A percentile compares a stretch with the other conserved stretches of the same genome.
Conservation (phyloP, 805 yeast species). For the Yarrowia sp. region DNA sequence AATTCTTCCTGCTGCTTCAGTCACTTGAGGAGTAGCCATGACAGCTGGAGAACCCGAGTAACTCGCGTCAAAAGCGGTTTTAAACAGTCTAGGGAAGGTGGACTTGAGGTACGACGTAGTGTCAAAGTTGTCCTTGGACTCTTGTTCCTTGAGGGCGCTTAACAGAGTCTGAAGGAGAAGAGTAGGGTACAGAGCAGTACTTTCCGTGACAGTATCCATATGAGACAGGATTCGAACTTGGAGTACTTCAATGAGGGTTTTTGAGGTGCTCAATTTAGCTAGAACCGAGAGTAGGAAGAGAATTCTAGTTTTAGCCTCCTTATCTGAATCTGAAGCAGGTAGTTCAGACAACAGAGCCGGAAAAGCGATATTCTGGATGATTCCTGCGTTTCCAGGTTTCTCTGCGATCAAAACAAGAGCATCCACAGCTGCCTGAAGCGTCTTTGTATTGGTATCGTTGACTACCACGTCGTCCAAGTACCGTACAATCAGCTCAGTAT, state of each 20-base stretch:
- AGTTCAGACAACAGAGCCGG: conserved; percentile 53
- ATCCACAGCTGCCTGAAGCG: conserved; percentile 52
- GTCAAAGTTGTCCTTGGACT: conserved; percentile 27
- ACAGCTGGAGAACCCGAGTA: neutral
- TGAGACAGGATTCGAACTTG: conserved; percentile 42
- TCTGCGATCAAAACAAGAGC: conserved; percentile 54
- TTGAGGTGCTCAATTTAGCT: conserved; percentile 2
- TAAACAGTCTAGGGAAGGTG: conserved; percentile 10
- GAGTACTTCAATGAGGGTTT: conserved; percentile 42
- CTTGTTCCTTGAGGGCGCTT: conserved; percentile 33
- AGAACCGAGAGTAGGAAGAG: conserved; percentile 7
- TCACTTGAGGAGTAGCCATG: conserved; percentile 1
- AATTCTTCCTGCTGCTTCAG: conserved; percentile 8
- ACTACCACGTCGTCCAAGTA: conserved; percentile 61
- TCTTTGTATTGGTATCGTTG: conserved; percentile 50
- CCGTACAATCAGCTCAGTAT: conserved; percentile 60
- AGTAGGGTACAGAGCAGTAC: conserved; percentile 31
- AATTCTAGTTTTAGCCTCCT: neutral
- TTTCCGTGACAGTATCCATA: conserved; percentile 34
- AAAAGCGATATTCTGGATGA: conserved; percentile 52
- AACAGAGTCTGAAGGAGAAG: conserved; percentile 37
- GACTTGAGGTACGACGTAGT: conserved; percentile 7
- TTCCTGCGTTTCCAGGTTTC: conserved; percentile 35
- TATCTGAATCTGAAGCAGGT: conserved; percentile 43
- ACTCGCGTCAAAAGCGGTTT: neutral